Percentiles rank a stretch among this genome's conserved stretches.
Evolutionary conservation across 1,139 yeast genomes (phyloP).

Genomic region (Suhomyces guaymorum): DNA sequence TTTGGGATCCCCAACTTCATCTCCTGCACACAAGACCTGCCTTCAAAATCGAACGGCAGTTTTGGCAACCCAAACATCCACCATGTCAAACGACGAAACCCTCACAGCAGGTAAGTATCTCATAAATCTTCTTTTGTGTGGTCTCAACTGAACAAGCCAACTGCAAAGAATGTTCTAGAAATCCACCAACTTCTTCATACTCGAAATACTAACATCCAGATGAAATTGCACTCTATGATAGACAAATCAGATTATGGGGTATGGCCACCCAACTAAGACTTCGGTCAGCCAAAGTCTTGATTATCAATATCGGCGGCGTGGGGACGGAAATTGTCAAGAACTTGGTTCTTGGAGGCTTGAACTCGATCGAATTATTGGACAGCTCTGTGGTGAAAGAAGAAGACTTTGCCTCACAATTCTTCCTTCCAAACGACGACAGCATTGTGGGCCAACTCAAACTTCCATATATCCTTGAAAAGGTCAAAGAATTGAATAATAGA

Average conservation of each 20-base stretch:
- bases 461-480: constrained; percentile 53
- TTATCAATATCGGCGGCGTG: constrained; percentile 68
- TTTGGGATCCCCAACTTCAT: not conserved
- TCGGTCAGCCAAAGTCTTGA: constrained; percentile 68
- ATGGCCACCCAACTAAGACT: constrained; percentile 85
- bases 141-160: not conserved
- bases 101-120: constrained; percentile 16
- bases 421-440: constrained; percentile 55
- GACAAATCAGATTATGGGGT: constrained; percentile 97
- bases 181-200: too few relatives aligned
- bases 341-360: constrained; percentile 85
- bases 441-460: constrained; percentile 54
- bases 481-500: constrained; percentile 75
- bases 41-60: not conserved
- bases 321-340: constrained; percentile 85
- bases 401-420: constrained; percentile 79
- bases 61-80: not conserved
- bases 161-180: too few relatives aligned
- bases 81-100: constrained; percentile 13
- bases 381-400: constrained; percentile 51
- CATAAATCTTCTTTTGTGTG: too few relatives aligned
- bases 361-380: constrained; percentile 73
- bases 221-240: constrained; percentile 88
- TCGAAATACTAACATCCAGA: constrained; percentile 38
- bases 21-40: not conserved